Evolutionary conservation across 73 alveolate species (phyloP).

Genomic region (Effrenium voratum): DNA sequence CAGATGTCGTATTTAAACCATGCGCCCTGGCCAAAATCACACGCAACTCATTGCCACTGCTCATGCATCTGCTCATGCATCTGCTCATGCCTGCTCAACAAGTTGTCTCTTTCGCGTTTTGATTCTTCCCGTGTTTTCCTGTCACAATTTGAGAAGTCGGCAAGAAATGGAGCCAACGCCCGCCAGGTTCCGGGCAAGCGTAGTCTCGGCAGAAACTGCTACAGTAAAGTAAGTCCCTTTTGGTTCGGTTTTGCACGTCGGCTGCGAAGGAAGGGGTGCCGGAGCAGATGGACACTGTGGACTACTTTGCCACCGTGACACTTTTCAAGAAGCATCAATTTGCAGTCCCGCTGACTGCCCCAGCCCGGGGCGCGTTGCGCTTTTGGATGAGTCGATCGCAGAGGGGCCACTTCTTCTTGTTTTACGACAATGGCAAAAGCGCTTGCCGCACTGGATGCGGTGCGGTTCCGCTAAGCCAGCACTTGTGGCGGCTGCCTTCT

Average conservation of each 20-base stretch:
- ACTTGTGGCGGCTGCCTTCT: constrained; percentile 63
- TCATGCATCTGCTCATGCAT: too few species aligned
- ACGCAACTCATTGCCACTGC: too few species aligned
- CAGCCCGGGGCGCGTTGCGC: constrained; percentile 50
- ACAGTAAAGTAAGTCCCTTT: not conserved
- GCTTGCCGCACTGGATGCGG: constrained; percentile 40
- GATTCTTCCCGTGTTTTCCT: too few species aligned
- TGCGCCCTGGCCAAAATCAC: constrained; percentile 52
- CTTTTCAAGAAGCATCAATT: constrained; percentile 87
- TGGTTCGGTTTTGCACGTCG: not conserved
- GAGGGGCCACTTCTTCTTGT: constrained; percentile 58
- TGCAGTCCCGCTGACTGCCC: constrained; percentile 55
- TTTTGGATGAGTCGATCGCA: constrained; percentile 76
- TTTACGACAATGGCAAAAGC: constrained; percentile 94
- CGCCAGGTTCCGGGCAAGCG: too few species aligned
- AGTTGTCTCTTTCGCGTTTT: too few species aligned
- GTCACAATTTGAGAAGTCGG: too few species aligned
- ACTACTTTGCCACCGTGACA: constrained; percentile 71
- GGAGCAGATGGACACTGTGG: constrained; percentile 47
- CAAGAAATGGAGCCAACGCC: too few species aligned
- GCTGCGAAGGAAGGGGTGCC: constrained; percentile 83
- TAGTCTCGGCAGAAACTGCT: too few species aligned
- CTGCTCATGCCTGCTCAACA: too few species aligned
- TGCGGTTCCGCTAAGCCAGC: constrained; percentile 20
- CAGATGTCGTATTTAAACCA: constrained; percentile 91